phyloP scores from a whole-genome alignment of 768 basidiomycete genomes.

The Leccinum incarnatum region DNA sequence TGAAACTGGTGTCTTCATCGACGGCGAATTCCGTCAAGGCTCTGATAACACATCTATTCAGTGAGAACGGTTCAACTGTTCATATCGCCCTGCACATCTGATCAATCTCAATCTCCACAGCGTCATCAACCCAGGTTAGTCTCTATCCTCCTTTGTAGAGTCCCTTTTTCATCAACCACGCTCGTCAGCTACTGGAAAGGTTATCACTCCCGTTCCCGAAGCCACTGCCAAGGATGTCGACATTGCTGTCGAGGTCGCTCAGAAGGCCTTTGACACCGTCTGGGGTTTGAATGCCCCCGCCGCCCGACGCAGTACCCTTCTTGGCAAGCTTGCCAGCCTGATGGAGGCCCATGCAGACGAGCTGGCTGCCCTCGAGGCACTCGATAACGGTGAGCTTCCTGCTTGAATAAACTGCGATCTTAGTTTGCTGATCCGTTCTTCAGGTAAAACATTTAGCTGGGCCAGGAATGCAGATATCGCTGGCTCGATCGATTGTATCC shows the following conservation, averaged over 20 bases:
- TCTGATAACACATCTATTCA: constrained; percentile 60
- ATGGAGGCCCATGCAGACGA: constrained; percentile 62
- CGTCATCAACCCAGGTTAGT: constrained; percentile 36
- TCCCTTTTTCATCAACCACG: not conserved
- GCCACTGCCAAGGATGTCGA: constrained; percentile 74
- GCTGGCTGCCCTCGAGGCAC: constrained; percentile 69
- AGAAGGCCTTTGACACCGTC: constrained; percentile 53
- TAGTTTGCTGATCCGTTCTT: not conserved
- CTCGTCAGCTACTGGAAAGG: constrained; percentile 56
- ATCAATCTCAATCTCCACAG: not conserved
- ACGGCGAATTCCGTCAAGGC: constrained; percentile 62
- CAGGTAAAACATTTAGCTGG: constrained; percentile 54
- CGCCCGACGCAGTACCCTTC: constrained; percentile 46
- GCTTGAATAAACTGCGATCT: not conserved
- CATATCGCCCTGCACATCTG: not conserved
- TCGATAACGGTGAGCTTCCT: constrained; percentile 53
- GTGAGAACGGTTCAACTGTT: constrained; percentile 39
- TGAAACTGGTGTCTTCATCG: constrained; percentile 70
- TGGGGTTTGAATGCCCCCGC: constrained; percentile 71
- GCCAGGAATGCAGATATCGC: constrained; percentile 50
- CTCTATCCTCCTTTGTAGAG: not conserved
- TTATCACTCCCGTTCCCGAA: constrained; percentile 52
- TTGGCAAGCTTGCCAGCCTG: constrained; percentile 62
- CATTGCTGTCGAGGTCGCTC: constrained; percentile 65
- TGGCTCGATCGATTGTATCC: constrained; percentile 36